These are phyloP conservation scores for Elymus sibiricus DNA, from an alignment of 176 grass and related monocot species.

Conservation along the genomic window DNA sequence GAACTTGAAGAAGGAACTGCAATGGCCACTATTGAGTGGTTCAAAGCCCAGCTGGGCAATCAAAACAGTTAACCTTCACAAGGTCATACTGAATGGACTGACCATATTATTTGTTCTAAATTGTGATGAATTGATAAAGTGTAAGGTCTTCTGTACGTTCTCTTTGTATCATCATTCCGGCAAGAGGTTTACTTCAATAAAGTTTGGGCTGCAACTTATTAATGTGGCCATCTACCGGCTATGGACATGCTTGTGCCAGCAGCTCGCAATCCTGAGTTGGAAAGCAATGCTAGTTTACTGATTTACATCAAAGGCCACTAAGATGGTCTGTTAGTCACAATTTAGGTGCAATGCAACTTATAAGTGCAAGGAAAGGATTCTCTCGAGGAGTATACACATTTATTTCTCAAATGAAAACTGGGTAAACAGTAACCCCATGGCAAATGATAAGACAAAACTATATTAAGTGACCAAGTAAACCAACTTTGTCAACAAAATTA, in stretches of 20 bases:
- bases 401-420: background rate
- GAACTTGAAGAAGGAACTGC: constrained; percentile 6
- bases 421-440: background rate
- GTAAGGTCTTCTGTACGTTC: too few species aligned
- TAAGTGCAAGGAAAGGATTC: background rate
- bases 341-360: background rate
- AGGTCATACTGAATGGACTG: background rate
- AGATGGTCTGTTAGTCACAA: background rate
- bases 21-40: background rate
- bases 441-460: background rate
- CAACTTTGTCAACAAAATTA: background rate
- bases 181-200: too few species aligned
- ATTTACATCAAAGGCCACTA: background rate
- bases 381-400: background rate
- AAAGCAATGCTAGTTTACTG: background rate
- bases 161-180: too few species aligned
- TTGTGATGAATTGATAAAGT: too few species aligned
- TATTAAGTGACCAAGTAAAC: background rate
- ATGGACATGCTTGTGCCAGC: constrained; percentile 8
- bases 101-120: background rate
- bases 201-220: background rate
- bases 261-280: background rate
- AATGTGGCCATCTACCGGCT: background rate
- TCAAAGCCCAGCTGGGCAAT: background rate
- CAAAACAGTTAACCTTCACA: constrained; percentile 10